Percentiles rank a stretch among this genome's conserved stretches.
These are phyloP conservation scores for Pseudogymnoascus sp. DNA, from an alignment of 2,329 filamentous ascomycete species.

Conservation along the genomic window DNA sequence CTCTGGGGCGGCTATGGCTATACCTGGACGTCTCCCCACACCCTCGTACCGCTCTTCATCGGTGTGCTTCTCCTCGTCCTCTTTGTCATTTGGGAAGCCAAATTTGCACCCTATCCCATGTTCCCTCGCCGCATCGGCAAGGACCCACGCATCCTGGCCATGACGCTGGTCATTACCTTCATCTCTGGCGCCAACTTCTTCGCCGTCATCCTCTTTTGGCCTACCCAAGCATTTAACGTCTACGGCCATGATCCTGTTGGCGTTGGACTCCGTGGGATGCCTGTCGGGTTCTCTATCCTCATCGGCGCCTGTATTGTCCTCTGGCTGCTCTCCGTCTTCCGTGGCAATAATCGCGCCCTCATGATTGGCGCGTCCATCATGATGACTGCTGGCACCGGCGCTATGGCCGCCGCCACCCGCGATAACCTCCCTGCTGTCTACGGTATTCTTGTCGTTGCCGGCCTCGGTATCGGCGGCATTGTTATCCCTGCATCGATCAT, in stretches of 20 bases:
- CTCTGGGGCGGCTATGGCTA: slow-evolving; percentile 55
- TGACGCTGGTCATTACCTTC: slow-evolving; percentile 50
- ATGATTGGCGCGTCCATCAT: slow-evolving; percentile 51
- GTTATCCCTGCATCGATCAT: slow-evolving; percentile 62
- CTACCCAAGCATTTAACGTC: slow-evolving; percentile 56
- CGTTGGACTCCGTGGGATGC: slow-evolving; percentile 57
- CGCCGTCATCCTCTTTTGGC: slow-evolving; percentile 52
- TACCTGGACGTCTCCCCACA: slow-evolving; percentile 46
- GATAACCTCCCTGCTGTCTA: slow-evolving; percentile 49
- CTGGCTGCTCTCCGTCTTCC: slow-evolving; percentile 47
- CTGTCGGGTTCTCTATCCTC: slow-evolving; percentile 57
- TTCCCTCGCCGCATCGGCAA: slow-evolving; percentile 45
- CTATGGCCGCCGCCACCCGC: slow-evolving; percentile 40
- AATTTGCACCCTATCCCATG: slow-evolving; percentile 40
- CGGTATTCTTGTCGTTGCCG: slow-evolving; percentile 51
- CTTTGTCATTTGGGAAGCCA: slow-evolving; percentile 48
- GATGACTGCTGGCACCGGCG: slow-evolving; percentile 60
- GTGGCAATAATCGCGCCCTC: slow-evolving; percentile 51
- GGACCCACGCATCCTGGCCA: slow-evolving; percentile 41
- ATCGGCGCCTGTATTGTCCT: slow-evolving; percentile 52
- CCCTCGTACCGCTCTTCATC: slow-evolving; percentile 46
- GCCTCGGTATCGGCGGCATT: slow-evolving; percentile 59
- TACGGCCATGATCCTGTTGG: slow-evolving; percentile 57
- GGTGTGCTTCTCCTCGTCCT: slow-evolving; percentile 39
- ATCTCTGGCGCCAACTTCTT: slow-evolving; percentile 54